Conservation (phyloP, 768 basidiomycete species). For the Lanmaoa pseudosensibilis region DNA sequence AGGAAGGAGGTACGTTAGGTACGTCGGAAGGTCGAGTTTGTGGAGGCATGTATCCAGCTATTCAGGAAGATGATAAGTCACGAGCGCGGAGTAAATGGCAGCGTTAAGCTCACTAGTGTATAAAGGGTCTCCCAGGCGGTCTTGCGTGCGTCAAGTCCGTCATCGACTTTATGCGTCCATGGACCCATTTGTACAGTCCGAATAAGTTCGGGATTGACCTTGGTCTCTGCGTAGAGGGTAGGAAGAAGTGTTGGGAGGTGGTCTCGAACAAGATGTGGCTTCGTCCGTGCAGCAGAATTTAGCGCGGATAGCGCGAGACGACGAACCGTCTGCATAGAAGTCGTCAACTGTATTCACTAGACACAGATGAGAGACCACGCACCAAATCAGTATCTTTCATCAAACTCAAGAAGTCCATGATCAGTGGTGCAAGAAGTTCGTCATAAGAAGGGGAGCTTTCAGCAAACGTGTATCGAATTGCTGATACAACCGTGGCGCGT, state of each 20-base stretch:
- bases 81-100: neutral
- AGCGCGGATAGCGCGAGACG: slow-evolving; percentile 85
- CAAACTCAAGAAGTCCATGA: slow-evolving; percentile 88
- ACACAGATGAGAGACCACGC: slow-evolving; percentile 23
- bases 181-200: slow-evolving; percentile 96
- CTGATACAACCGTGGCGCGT: slow-evolving; percentile 87
- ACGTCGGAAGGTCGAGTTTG: slow-evolving; percentile 84
- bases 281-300: slow-evolving; percentile 94
- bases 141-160: slow-evolving; percentile 94
- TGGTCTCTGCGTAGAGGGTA: slow-evolving; percentile 81
- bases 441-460: slow-evolving; percentile 86
- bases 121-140: slow-evolving; percentile 98
- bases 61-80: neutral
- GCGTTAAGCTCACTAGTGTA: slow-evolving; percentile 65
- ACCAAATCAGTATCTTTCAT: slow-evolving; percentile 90
- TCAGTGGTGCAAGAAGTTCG: slow-evolving; percentile 81
- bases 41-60: slow-evolving; percentile 90
- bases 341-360: neutral
- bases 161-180: slow-evolving; percentile 96
- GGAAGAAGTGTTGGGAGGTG: slow-evolving; percentile 77
- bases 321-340: slow-evolving; percentile 69
- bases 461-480: slow-evolving; percentile 88
- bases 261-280: slow-evolving; percentile 87
- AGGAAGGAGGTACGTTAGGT: slow-evolving; percentile 76
- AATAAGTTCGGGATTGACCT: slow-evolving; percentile 74